A percentile compares a stretch with the other conserved stretches of the same genome.
phyloP scores from a whole-genome alignment of 305 asterid genomes.

The Solanum hybrid region DNA sequence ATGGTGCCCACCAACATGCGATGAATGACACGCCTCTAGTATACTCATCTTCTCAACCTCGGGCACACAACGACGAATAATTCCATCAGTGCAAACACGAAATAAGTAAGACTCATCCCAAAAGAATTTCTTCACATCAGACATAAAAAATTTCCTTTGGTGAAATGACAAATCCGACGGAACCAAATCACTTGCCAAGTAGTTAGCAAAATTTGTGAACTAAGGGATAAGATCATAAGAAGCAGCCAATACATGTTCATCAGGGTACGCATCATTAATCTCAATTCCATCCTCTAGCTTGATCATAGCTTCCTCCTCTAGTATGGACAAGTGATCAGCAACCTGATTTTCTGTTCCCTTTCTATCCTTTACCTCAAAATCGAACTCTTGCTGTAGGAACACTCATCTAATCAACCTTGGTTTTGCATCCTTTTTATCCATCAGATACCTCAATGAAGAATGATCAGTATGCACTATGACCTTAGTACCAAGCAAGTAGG shows the following conservation, averaged over 20 bases:
- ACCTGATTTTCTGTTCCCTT: neutral
- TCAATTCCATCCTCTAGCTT: neutral
- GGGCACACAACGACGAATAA: no score
- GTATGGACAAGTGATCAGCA: neutral
- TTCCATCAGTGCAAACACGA: no score
- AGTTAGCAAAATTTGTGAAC: no score
- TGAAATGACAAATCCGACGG: neutral
- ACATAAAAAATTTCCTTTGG: no score
- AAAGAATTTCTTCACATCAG: no score
- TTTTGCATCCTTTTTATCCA: neutral
- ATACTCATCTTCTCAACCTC: no score
- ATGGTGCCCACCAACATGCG: no score
- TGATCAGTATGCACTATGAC: neutral
- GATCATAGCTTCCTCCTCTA: neutral
- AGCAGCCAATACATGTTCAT: neutral
- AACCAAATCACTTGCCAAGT: neutral
- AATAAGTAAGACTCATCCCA: no score
- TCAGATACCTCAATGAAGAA: neutral
- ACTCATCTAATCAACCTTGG: neutral
- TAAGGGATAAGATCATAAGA: neutral
- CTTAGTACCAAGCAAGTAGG: neutral
- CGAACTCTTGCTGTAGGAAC: neutral
- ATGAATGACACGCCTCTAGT: no score
- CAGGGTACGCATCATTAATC: neutral
- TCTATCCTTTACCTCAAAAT: neutral